Percentiles rank a stretch among this genome's conserved stretches.
These are phyloP conservation scores for Saccharomyces hybrid DNA, from an alignment of 1,139 yeast genomes.

Conservation along the genomic window DNA sequence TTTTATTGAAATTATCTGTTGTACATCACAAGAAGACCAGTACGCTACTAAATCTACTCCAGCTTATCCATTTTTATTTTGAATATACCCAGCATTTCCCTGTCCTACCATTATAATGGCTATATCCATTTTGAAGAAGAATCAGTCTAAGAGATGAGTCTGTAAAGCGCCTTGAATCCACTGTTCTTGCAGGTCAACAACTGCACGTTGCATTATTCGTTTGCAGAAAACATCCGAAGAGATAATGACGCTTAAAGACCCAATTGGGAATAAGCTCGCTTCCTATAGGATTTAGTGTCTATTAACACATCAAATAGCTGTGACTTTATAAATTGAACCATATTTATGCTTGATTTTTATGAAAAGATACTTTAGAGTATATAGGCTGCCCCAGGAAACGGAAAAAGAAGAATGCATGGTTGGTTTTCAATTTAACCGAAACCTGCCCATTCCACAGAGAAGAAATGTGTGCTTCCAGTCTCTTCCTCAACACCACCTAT, in stretches of 20 bases:
- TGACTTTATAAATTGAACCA: background rate
- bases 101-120: too few relatives aligned
- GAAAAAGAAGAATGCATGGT: background rate
- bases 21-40: background rate
- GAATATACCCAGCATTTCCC: too few relatives aligned
- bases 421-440: conserved; percentile 42
- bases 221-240: too few relatives aligned
- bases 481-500: conserved; percentile 41
- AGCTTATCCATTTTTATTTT: too few relatives aligned
- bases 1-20: background rate
- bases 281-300: background rate
- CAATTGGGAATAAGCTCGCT: background rate
- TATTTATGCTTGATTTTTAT: background rate
- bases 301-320: background rate
- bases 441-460: conserved; percentile 77
- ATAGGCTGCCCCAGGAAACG: background rate
- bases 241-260: too few relatives aligned
- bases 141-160: background rate
- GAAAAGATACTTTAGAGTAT: background rate
- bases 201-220: too few relatives aligned
- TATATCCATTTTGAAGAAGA: too few relatives aligned
- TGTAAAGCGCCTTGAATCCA: too few relatives aligned
- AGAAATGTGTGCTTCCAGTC: conserved; percentile 31
- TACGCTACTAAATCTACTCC: too few relatives aligned
- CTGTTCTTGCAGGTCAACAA: too few relatives aligned